Evolutionary conservation across 768 basidiomycete genomes (phyloP).

Genomic region (Tephrocybe sp.): DNA sequence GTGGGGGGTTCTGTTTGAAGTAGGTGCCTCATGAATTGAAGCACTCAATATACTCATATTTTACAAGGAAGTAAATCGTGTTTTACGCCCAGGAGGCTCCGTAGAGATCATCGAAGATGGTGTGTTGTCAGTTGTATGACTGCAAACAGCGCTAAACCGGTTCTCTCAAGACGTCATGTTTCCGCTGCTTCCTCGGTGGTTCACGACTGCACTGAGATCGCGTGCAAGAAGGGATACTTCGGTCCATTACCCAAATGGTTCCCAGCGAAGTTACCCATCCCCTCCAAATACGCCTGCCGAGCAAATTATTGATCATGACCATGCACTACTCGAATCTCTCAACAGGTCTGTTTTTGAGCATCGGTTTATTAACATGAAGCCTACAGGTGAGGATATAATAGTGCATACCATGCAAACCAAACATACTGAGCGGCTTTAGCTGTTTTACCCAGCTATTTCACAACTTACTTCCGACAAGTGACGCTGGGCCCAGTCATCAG

Average conservation of each 20-base stretch:
- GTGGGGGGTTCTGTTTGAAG: slow-evolving; percentile 73
- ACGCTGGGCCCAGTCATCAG: slow-evolving; percentile 57
- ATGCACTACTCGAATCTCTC: slow-evolving; percentile 67
- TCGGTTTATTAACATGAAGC: slow-evolving; percentile 70
- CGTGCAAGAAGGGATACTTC: slow-evolving; percentile 48
- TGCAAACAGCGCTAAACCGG: not conserved
- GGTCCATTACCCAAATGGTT: slow-evolving; percentile 50
- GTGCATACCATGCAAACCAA: not conserved
- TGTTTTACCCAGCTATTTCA: slow-evolving; percentile 67
- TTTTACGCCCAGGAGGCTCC: slow-evolving; percentile 67
- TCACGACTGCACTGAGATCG: slow-evolving; percentile 65
- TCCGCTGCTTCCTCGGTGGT: slow-evolving; percentile 76
- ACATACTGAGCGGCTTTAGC: slow-evolving; percentile 35
- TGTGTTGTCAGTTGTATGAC: slow-evolving; percentile 23
- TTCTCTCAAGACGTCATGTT: slow-evolving; percentile 62
- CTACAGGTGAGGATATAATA: slow-evolving; percentile 48
- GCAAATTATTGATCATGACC: slow-evolving; percentile 53
- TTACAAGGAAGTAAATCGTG: slow-evolving; percentile 68
- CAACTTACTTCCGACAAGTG: slow-evolving; percentile 69
- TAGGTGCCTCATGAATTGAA: slow-evolving; percentile 24
- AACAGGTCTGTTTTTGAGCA: slow-evolving; percentile 67
- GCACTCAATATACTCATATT: not conserved
- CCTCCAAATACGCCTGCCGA: slow-evolving; percentile 31
- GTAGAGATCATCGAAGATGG: slow-evolving; percentile 78
- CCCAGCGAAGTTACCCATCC: slow-evolving; percentile 36